Evolutionary conservation across 352 stramenopile genomes (phyloP), one percentile per base, ranked within the genome.

Genomic region (Globisporangium lucens): DNA sequence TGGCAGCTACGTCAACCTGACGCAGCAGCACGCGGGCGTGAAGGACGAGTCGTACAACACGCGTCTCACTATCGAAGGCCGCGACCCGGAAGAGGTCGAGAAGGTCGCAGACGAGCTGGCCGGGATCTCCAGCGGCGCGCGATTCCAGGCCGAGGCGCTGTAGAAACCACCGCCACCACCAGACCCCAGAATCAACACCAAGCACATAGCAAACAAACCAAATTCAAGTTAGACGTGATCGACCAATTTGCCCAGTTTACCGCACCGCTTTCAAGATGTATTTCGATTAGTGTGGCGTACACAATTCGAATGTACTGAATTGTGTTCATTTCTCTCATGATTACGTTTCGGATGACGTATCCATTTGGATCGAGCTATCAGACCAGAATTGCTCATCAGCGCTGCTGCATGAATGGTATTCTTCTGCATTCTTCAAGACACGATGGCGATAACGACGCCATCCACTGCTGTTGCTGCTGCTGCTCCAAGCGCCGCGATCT

Each of bases 1-100:
- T 49, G 88, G 88, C 27, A 94, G 88, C 77, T 96, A 96, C 70
- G 68, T 95, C 56, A 96, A 95, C 69, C 68, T 92, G 47, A 85
- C 84, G 30, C 75, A 83, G 27, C 75, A 91, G 56, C 79, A 90
- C 41, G 85, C 72, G 0, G 79, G 80, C 41, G 62, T 76, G 33
- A 72, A 71, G 27, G 86, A 94, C 67, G 70, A 73, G 30, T 83
- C 75, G 17, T 91, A 88, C 61, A 93, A 89, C 63, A 91, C 83
- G 53, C 75, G 77, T 4, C 75, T 93, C 47, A 90, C 85, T 4
- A 76, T 93, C 61, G 83, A 91, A 68, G 82, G 80, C 17, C 80
- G 80, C 30, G 65, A 90, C 33, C 61, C 70, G 0, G 65, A 75
- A 0, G 79, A 90, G 61, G 79, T 92, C 5, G 76, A 90, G 30